Conservation (phyloP, 805 yeast species). For the Dipodascopsis uninucleata region DNA sequence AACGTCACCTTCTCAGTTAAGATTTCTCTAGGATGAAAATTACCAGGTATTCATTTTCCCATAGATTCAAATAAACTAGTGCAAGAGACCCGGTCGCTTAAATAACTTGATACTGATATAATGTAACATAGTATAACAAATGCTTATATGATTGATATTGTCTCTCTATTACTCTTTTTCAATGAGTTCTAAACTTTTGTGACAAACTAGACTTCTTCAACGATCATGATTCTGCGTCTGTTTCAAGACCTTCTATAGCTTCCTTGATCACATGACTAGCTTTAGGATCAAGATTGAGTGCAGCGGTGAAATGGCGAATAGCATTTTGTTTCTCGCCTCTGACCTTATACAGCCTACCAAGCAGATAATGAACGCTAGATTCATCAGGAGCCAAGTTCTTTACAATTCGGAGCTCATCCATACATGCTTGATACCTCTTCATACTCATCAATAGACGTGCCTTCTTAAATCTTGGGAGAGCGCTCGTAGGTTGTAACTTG, state of each 20-base stretch:
- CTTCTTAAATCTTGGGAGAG: conserved; percentile 81
- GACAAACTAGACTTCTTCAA: too few relatives aligned
- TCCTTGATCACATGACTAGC: conserved; percentile 73
- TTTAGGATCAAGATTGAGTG: conserved; percentile 87
- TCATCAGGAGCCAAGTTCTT: conserved; percentile 86
- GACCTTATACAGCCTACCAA: conserved; percentile 81
- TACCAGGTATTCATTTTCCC: too few relatives aligned
- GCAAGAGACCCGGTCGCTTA: too few relatives aligned
- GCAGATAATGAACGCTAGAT: conserved; percentile 82
- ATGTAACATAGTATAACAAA: too few relatives aligned
- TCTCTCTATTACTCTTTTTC: too few relatives aligned
- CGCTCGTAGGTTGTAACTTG: conserved; percentile 77
- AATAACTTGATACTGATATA: too few relatives aligned
- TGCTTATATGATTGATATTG: too few relatives aligned
- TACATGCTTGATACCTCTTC: conserved; percentile 68
- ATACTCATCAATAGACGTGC: conserved; percentile 75
- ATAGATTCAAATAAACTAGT: too few relatives aligned
- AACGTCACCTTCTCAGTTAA: too few relatives aligned
- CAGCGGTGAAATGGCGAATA: conserved; percentile 78
- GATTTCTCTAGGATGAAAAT: too few relatives aligned
- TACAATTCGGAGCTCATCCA: conserved; percentile 68
- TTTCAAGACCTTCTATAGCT: conserved; percentile 55
- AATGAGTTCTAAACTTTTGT: too few relatives aligned
- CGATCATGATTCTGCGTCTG: too few relatives aligned
- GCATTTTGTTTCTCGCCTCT: conserved; percentile 74